Conservation (phyloP, 192 early-diverging fungal genomes). For the Gonapodya prolifera region DNA sequence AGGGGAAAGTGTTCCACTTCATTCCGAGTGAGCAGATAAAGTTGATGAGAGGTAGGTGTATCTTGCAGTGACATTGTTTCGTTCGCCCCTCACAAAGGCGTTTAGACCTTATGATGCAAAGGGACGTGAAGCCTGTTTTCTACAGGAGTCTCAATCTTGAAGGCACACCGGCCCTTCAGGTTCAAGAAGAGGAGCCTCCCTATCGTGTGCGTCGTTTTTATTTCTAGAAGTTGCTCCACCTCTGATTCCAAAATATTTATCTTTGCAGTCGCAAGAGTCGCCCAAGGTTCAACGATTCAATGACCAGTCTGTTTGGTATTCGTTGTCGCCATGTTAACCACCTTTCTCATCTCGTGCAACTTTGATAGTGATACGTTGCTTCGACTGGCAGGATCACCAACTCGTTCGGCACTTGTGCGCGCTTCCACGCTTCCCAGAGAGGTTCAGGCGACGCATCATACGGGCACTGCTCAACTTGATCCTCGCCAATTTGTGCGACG, state of each 20-base stretch:
- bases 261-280: constrained; percentile 19
- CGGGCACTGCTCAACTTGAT: not conserved
- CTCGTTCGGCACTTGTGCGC: not conserved
- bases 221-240: not conserved
- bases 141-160: constrained; percentile 24
- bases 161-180: constrained; percentile 6
- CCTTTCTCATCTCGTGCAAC: too few species aligned
- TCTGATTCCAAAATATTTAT: not conserved
- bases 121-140: constrained; percentile 37
- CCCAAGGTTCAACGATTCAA: constrained; percentile 30
- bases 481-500: not conserved
- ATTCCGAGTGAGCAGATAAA: constrained; percentile 43
- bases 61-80: not conserved
- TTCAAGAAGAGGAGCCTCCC: not conserved
- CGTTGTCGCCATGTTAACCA: not conserved
- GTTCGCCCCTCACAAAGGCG: not conserved
- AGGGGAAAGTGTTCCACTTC: constrained; percentile 35
- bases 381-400: not conserved
- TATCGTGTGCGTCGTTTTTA: not conserved
- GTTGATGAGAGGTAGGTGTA: constrained; percentile 32
- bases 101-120: constrained; percentile 30
- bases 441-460: not conserved
- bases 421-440: not conserved
- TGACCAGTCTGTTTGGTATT: constrained; percentile 18
- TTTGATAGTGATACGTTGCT: not conserved